Conservation (phyloP, 2,329 filamentous ascomycete species). For the Cryphonectria nitschkei region DNA sequence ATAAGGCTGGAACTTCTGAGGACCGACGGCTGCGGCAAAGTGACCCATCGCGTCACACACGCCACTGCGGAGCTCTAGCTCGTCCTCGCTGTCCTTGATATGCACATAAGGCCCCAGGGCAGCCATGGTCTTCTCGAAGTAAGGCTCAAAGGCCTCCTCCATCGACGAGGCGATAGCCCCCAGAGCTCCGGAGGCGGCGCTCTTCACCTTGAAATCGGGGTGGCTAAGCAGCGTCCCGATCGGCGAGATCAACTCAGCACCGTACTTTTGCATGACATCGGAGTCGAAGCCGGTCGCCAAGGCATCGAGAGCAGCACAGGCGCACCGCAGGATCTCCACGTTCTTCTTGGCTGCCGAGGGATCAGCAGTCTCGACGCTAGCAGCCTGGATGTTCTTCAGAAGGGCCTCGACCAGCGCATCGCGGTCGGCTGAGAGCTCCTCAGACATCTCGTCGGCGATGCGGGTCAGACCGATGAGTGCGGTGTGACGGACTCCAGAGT, state of each 20-base stretch:
- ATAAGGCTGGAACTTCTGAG: constrained; percentile 86
- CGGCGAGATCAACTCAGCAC: constrained; percentile 79
- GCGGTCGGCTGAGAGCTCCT: constrained; percentile 87
- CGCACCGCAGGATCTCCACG: constrained; percentile 84
- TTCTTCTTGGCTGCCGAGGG: constrained; percentile 72
- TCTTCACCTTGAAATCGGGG: constrained; percentile 87
- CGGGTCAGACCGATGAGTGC: constrained; percentile 86
- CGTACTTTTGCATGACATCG: constrained; percentile 80
- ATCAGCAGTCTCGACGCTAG: constrained; percentile 68
- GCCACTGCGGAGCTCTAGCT: constrained; percentile 85
- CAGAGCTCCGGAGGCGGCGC: constrained; percentile 83
- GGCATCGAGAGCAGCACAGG: constrained; percentile 88
- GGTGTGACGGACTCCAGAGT: constrained; percentile 82
- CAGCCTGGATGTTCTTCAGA: constrained; percentile 85
- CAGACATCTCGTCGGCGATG: constrained; percentile 89
- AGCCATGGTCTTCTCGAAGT: constrained; percentile 88
- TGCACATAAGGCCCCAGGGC: constrained; percentile 82
- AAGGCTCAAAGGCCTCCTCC: constrained; percentile 83
- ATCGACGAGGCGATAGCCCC: constrained; percentile 89
- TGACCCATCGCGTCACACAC: constrained; percentile 93
- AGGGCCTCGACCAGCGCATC: constrained; percentile 81
- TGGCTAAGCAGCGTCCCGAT: constrained; percentile 84
- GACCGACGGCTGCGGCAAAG: constrained; percentile 86
- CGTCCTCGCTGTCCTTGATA: constrained; percentile 87
- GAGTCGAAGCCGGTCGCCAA: constrained; percentile 84